Percentiles rank a stretch among this genome's conserved stretches.
These are phyloP conservation scores for Penicillium sp. DNA, from an alignment of 2,329 filamentous ascomycete species.

Conservation along the genomic window DNA sequence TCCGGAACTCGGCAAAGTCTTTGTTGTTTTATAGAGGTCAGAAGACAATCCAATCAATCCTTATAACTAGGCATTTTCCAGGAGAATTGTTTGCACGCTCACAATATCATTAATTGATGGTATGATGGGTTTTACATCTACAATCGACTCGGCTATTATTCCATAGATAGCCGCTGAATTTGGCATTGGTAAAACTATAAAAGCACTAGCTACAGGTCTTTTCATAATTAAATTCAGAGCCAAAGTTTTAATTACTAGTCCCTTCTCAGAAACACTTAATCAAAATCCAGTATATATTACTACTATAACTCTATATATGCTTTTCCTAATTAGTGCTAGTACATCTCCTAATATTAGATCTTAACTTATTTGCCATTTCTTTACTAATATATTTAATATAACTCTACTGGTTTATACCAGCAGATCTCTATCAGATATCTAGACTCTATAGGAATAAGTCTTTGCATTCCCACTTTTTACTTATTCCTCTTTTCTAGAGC, in stretches of 20 bases:
- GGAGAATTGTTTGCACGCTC: constrained; percentile 30
- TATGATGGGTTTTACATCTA: constrained; percentile 46
- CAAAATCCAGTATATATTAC: constrained; percentile 48
- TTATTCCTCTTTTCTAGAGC: constrained; percentile 39
- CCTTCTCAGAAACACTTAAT: constrained; percentile 46
- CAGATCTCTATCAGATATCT: constrained; percentile 45
- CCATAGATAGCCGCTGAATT: constrained; percentile 38
- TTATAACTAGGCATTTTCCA: constrained; percentile 41
- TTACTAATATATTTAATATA: constrained; percentile 46
- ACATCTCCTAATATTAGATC: constrained; percentile 46
- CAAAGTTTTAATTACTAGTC: constrained; percentile 46
- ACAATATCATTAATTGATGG: constrained; percentile 41
- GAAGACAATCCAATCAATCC: constrained; percentile 43
- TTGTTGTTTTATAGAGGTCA: constrained; percentile 39
- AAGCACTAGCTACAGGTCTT: constrained; percentile 42
- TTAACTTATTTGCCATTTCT: constrained; percentile 47
- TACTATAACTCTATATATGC: constrained; percentile 45
- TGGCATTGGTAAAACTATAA: constrained; percentile 42
- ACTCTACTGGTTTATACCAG: constrained; percentile 44
- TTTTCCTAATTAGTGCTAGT: constrained; percentile 48
- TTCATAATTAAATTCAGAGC: constrained; percentile 47
- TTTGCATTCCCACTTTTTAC: constrained; percentile 50
- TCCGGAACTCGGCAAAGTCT: constrained; percentile 32
- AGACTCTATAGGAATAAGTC: constrained; percentile 43
- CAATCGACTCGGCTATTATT: constrained; percentile 48